These are phyloP conservation scores for Populus davidiana DNA, from an alignment of 345 rosid genomes.

Conservation along the genomic window DNA sequence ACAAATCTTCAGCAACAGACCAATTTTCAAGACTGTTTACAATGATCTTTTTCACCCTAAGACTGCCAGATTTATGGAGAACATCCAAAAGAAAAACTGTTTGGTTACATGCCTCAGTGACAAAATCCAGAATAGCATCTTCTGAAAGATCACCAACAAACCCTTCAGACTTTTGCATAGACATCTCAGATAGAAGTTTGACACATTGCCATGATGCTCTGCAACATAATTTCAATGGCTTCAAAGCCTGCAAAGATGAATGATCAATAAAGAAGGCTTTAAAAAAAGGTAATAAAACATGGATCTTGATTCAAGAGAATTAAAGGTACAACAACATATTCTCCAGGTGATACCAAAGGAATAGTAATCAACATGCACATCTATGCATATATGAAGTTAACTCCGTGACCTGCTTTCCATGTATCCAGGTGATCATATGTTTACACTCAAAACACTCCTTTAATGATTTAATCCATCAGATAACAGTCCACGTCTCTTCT, in stretches of 20 bases:
- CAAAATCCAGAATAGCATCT: constrained; percentile 49
- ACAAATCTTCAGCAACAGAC: constrained; percentile 55
- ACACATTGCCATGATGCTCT: constrained; percentile 76
- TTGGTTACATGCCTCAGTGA: constrained; percentile 51
- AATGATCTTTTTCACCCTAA: constrained; percentile 37
- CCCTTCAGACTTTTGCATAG: constrained; percentile 32
- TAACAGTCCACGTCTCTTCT: neutral
- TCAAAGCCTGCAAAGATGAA: constrained; percentile 61
- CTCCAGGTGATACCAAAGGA: neutral
- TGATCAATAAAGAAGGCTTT: constrained; percentile 6
- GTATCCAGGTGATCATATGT: neutral
- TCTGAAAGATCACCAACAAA: constrained; percentile 40
- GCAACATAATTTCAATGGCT: constrained; percentile 61
- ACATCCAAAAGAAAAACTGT: constrained; percentile 74
- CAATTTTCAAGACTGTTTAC: constrained; percentile 57
- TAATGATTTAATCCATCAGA: neutral
- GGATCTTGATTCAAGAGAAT: neutral
- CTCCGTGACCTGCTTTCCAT: neutral
- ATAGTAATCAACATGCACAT: neutral
- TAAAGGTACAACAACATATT: neutral
- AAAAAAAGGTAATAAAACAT: neutral
- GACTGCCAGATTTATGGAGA: constrained; percentile 54
- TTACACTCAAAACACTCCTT: neutral
- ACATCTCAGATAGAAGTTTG: constrained; percentile 44
- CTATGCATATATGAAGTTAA: neutral